Base-by-base conservation (phyloP, 2,329 filamentous ascomycete genomes). In the Cladobotryum mycophilum region DNA sequence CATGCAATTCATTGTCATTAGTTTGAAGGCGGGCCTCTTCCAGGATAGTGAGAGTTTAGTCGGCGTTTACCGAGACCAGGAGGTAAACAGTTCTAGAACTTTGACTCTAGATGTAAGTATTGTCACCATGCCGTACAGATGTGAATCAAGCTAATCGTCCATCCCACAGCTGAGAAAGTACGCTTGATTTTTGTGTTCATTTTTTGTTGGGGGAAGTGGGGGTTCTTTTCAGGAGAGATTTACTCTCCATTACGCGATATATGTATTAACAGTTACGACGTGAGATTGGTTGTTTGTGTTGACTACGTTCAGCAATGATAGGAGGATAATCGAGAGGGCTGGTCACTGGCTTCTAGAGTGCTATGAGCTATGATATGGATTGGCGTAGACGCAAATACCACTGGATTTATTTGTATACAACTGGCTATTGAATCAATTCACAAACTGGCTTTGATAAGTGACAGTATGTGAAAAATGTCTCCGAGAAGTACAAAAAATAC, bases 1-100 rank as follows among this genome's bases (percentile, higher is more conserved):
- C 13, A 97, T 97, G 90, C 93, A 99, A 68, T 99, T 99, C 61
- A 95, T 99, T 54, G 93, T 99, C 58, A 99, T 99, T 68, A 90
- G 85, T 72, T 78, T 99, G 66, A 99, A 99, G 79, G 88, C 90
- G 0, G 91, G 90, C 1, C 76, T 99, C 51, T 99, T 97, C 73
- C 91, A 99, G 71, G 88, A 95, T 68, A 96, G 89, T 64, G 91
- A 99, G 76, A 95, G 90, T 55, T 70, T 99, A 60, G 90, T 99
- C 4, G 93, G 93, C 47, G 90, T 99, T 11, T 97, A 96, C 74
- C 80, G 93, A 58, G 95, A 99, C 65, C 93, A 99, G 72, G 84
- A 85, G 51, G 88, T 89, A 52, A 99, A 97, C 71, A 95, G 86
- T 62, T 95, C 88, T 60, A 87, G 89, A 70, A 88, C 89, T 36